Percentiles rank a stretch among this genome's conserved stretches.
Conservation (phyloP, 208 protist species). For the Crithidia brevicula region DNA sequence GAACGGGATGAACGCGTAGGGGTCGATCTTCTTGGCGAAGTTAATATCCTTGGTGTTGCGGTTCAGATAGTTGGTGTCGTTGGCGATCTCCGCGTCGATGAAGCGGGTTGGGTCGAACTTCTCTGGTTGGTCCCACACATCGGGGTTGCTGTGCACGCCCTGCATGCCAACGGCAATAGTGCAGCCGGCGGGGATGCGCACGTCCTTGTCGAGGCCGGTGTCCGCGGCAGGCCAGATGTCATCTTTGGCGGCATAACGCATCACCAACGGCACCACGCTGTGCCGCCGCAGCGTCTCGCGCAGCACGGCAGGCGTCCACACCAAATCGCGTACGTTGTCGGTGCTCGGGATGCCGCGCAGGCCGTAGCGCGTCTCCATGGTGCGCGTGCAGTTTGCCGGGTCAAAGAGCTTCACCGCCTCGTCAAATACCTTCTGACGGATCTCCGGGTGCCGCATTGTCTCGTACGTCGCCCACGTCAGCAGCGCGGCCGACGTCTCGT, state of each 20-base stretch:
- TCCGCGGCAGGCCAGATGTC: conserved; percentile 74
- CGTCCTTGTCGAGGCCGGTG: conserved; percentile 74
- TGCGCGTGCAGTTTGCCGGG: conserved; percentile 54
- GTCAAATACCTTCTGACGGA: conserved; percentile 53
- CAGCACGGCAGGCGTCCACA: conserved; percentile 80
- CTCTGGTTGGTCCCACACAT: conserved; percentile 82
- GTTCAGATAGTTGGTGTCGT: conserved; percentile 70
- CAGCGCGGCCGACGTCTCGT: conserved; percentile 90
- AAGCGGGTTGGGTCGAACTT: conserved; percentile 86
- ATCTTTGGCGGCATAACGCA: conserved; percentile 77
- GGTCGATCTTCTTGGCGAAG: conserved; percentile 77
- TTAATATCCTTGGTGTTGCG: conserved; percentile 34
- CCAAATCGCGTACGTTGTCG: conserved; percentile 64
- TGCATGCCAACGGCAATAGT: conserved; percentile 82
- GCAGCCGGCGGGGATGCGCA: conserved; percentile 77
- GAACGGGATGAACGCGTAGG: conserved; percentile 92
- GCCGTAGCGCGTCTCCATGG: conserved; percentile 67
- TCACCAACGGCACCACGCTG: conserved; percentile 89
- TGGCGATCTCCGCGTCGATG: conserved; percentile 77
- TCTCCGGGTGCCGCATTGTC: conserved; percentile 65
- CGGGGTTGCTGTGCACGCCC: conserved; percentile 79
- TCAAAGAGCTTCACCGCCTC: conserved; percentile 82
- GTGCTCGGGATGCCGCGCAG: conserved; percentile 62
- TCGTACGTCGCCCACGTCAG: conserved; percentile 93
- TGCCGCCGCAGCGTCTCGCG: conserved; percentile 87